A percentile compares a stretch with the other conserved stretches of the same genome.
phyloP scores from a whole-genome alignment of 768 basidiomycete genomes.

The Trametes cingulata region DNA sequence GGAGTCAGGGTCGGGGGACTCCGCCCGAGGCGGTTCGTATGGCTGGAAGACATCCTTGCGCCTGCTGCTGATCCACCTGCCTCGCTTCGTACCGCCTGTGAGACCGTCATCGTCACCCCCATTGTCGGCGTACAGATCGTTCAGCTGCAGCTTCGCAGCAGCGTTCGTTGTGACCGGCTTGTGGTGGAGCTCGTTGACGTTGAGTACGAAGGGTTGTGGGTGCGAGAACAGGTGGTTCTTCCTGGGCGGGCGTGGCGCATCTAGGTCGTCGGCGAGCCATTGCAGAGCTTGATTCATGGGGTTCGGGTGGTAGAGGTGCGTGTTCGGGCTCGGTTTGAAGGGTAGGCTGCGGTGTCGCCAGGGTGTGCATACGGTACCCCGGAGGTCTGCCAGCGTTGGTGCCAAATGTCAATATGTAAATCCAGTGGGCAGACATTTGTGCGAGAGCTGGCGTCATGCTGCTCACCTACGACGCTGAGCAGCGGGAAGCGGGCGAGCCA shows the following conservation, averaged over 20 bases:
- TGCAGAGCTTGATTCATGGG: conserved; percentile 15
- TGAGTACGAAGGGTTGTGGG: conserved; percentile 34
- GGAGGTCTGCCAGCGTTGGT: conserved; percentile 29
- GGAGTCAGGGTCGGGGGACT: background rate
- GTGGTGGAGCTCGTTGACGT: conserved; percentile 34
- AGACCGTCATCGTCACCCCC: background rate
- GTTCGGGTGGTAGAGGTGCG: conserved; percentile 23
- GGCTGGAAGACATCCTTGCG: conserved; percentile 16
- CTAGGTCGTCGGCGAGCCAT: background rate
- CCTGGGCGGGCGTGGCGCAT: too few relatives aligned
- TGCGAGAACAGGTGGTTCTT: conserved; percentile 35
- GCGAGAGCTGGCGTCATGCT: background rate
- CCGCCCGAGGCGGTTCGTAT: background rate
- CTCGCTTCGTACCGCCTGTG: too few relatives aligned
- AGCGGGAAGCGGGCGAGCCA: conserved; percentile 53
- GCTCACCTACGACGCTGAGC: conserved; percentile 62
- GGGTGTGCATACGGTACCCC: conserved; percentile 28
- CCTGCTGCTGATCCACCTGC: background rate
- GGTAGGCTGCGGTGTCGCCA: background rate
- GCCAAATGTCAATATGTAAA: background rate
- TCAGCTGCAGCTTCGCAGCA: background rate
- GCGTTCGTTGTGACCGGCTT: background rate
- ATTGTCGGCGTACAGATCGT: background rate
- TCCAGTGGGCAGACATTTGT: too few relatives aligned
- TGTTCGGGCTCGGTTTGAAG: conserved; percentile 15